phyloP scores from a whole-genome alignment of 2,329 filamentous ascomycete genomes.

The Zasmidium angulare region DNA sequence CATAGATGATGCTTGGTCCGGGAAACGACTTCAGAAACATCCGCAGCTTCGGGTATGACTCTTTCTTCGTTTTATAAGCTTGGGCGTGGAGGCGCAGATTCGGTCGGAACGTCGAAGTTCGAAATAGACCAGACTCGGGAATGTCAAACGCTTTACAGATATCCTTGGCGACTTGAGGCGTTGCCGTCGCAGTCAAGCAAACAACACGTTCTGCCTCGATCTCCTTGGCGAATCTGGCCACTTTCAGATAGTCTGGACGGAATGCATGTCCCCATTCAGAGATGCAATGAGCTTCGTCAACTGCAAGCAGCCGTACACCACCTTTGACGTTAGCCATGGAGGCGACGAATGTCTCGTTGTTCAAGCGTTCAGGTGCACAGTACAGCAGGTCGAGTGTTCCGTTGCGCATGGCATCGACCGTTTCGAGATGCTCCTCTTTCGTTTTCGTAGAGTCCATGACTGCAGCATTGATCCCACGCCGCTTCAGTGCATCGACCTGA shows the following conservation, averaged over 20 bases:
- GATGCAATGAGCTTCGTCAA: conserved; percentile 61
- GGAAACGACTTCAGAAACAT: conserved; percentile 52
- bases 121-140: conserved; percentile 52
- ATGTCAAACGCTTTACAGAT: conserved; percentile 56
- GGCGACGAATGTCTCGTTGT: conserved; percentile 61
- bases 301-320: conserved; percentile 57
- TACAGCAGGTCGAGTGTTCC: conserved; percentile 57
- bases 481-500: conserved; percentile 56
- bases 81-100: conserved; percentile 58
- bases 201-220: conserved; percentile 59
- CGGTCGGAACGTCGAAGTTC: conserved; percentile 59
- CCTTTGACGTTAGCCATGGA: conserved; percentile 56
- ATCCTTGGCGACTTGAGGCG: conserved; percentile 56
- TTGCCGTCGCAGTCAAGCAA: conserved; percentile 62
- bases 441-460: conserved; percentile 58
- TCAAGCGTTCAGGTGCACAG: conserved; percentile 60
- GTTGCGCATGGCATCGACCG: conserved; percentile 47
- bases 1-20: conserved; percentile 62
- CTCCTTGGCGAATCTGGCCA: conserved; percentile 57
- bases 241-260: conserved; percentile 51
- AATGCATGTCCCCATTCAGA: conserved; percentile 43
- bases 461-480: conserved; percentile 53
- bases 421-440: conserved; percentile 40
- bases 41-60: conserved; percentile 49
- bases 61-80: conserved; percentile 42